Conservation (phyloP, 768 basidiomycete species). For the Mycena kentingensis region DNA sequence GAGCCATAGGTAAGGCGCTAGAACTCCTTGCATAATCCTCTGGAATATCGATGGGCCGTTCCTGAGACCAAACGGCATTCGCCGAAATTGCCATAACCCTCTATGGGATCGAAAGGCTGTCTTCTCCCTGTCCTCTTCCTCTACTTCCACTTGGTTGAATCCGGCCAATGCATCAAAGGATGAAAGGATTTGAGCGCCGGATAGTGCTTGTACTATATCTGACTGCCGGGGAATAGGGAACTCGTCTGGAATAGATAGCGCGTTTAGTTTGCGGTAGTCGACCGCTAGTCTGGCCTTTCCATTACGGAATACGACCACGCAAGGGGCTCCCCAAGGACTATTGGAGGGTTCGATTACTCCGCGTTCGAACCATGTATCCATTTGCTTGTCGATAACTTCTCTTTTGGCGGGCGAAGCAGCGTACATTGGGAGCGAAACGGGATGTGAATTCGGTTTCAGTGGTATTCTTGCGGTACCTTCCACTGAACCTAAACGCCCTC, state of each 20-base stretch:
- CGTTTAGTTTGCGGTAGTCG: slow-evolving; percentile 28
- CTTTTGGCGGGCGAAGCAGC: too few relatives aligned
- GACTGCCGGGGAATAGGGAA: slow-evolving; percentile 30
- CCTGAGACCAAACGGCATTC: slow-evolving; percentile 1
- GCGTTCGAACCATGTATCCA: slow-evolving; percentile 28
- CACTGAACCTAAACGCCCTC: too few relatives aligned
- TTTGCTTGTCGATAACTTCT: slow-evolving; percentile 30
- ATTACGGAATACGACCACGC: slow-evolving; percentile 37
- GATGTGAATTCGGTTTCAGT: too few relatives aligned
- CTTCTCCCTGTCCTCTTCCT: slow-evolving; percentile 23
- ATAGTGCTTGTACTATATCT: slow-evolving; percentile 28
- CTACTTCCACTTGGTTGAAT: slow-evolving; percentile 33
- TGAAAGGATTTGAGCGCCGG: slow-evolving; percentile 27
- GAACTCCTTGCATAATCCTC: neutral
- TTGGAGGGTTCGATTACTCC: too few relatives aligned
- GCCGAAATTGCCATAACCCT: slow-evolving; percentile 33
- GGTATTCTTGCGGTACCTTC: too few relatives aligned
- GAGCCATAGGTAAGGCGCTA: neutral
- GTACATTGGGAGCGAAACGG: too few relatives aligned
- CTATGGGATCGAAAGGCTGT: slow-evolving; percentile 34
- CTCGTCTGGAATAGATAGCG: slow-evolving; percentile 26
- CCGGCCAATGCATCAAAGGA: too few relatives aligned
- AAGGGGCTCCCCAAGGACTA: slow-evolving; percentile 17
- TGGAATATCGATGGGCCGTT: slow-evolving; percentile 4
- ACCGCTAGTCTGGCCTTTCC: slow-evolving; percentile 37